Conservation (phyloP, 2,329 filamentous ascomycete genomes). For the Colletotrichum destructivum region DNA sequence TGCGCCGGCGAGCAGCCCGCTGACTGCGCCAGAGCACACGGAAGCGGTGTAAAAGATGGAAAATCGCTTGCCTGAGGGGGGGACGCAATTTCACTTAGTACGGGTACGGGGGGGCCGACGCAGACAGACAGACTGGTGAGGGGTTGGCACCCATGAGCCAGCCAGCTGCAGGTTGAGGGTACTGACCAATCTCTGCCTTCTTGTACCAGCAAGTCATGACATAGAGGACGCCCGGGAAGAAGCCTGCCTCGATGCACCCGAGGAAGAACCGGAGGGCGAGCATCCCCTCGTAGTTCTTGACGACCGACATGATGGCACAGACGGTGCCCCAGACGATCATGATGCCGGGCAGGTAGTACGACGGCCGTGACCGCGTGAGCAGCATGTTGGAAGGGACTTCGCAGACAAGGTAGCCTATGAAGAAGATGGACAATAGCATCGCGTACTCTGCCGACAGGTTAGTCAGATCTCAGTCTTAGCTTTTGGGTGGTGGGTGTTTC, state of each 20-base stretch:
- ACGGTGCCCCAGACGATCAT: slow-evolving; percentile 68
- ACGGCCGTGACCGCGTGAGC: slow-evolving; percentile 62
- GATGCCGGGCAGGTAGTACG: slow-evolving; percentile 62
- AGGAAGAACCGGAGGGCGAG: slow-evolving; percentile 62
- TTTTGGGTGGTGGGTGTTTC: neutral
- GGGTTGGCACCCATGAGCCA: neutral
- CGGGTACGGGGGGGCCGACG: neutral
- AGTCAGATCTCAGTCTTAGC: neutral
- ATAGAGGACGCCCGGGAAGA: slow-evolving; percentile 61
- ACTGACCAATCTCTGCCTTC: slow-evolving; percentile 55
- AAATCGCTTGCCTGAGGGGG: slow-evolving; percentile 62
- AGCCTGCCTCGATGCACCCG: slow-evolving; percentile 62
- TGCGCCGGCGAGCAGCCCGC: slow-evolving; percentile 61
- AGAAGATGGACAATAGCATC: slow-evolving; percentile 67
- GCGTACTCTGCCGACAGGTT: slow-evolving; percentile 56
- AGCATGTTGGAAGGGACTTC: slow-evolving; percentile 69
- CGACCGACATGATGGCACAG: slow-evolving; percentile 63
- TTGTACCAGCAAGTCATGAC: slow-evolving; percentile 69
- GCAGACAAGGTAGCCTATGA: slow-evolving; percentile 66
- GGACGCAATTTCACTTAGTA: slow-evolving; percentile 25
- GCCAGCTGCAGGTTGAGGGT: neutral
- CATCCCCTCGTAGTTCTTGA: slow-evolving; percentile 61
- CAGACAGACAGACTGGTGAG: neutral
- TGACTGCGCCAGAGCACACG: slow-evolving; percentile 65
- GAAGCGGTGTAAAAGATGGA: slow-evolving; percentile 67